Percentiles rank a stretch among this genome's conserved stretches.
Conservation (phyloP, 257 asterid species). For the Eucommia ulmoides region DNA sequence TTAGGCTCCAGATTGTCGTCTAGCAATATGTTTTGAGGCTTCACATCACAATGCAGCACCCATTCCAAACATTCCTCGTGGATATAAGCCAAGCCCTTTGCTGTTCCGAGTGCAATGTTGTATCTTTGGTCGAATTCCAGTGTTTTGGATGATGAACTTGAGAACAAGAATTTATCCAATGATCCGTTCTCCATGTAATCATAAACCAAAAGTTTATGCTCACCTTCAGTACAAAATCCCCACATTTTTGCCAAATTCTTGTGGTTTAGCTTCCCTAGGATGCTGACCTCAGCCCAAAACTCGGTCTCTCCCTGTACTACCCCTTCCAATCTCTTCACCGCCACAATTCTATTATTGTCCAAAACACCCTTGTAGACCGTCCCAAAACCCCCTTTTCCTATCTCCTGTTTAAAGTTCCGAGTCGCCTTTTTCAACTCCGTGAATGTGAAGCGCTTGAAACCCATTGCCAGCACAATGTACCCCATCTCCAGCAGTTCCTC, state of each 20-base stretch:
- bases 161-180: background rate
- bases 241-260: background rate
- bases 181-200: background rate
- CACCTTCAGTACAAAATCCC: background rate
- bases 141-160: background rate
- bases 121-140: background rate
- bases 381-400: background rate
- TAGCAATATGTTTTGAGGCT: background rate
- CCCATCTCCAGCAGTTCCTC: background rate
- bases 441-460: background rate
- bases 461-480: background rate
- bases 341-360: background rate
- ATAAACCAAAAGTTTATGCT: background rate
- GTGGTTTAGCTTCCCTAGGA: background rate
- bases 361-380: background rate
- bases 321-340: slow-evolving; percentile 1
- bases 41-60: background rate
- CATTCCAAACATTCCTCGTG: background rate
- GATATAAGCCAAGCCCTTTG: background rate
- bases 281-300: background rate
- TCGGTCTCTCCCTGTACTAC: too few species aligned
- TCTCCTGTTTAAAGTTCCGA: background rate
- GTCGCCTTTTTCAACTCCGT: background rate
- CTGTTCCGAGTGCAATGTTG: background rate
- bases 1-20: background rate